Percentiles rank a stretch among this genome's conserved stretches.
Evolutionary conservation across 108 stramenopile genomes (phyloP).

Genomic region (Pseudonitzschia multiseries): DNA sequence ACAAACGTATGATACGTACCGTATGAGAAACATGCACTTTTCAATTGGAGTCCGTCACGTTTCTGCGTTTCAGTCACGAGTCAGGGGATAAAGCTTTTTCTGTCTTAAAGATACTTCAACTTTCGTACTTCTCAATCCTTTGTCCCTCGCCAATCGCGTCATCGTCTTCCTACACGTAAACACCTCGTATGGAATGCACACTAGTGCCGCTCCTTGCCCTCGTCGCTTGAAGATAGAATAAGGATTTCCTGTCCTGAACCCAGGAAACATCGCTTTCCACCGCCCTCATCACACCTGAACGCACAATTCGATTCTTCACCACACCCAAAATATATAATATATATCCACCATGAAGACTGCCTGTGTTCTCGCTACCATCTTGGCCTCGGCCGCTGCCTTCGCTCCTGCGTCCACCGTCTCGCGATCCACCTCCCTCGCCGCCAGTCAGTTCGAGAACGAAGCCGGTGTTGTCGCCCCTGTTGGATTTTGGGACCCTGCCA

Average conservation of each 20-base stretch:
- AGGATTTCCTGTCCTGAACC: background rate
- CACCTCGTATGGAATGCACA: background rate
- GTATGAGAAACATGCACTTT: no score
- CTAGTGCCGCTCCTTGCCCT: background rate
- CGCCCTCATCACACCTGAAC: background rate
- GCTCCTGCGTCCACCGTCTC: slow-evolving; percentile 45
- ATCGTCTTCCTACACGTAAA: slow-evolving; percentile 2
- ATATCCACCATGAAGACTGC: slow-evolving; percentile 50
- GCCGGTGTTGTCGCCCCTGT: slow-evolving; percentile 54
- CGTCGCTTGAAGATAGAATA: background rate
- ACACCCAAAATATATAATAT: background rate
- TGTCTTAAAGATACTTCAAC: slow-evolving; percentile 11
- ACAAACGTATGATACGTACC: no score
- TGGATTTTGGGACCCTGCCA: slow-evolving; percentile 57
- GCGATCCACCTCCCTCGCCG: slow-evolving; percentile 35
- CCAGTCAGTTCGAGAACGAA: slow-evolving; percentile 5
- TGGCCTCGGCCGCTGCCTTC: slow-evolving; percentile 65
- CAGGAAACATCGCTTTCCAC: background rate
- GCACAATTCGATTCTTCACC: background rate
- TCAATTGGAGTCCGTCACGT: background rate
- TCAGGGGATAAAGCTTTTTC: background rate
- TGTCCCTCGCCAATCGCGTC: background rate
- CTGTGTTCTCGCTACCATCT: slow-evolving; percentile 52
- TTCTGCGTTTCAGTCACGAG: background rate
- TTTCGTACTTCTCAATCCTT: background rate